phyloP scores from a whole-genome alignment of 805 yeast genomes.

The Metschnikowia lachancei region DNA sequence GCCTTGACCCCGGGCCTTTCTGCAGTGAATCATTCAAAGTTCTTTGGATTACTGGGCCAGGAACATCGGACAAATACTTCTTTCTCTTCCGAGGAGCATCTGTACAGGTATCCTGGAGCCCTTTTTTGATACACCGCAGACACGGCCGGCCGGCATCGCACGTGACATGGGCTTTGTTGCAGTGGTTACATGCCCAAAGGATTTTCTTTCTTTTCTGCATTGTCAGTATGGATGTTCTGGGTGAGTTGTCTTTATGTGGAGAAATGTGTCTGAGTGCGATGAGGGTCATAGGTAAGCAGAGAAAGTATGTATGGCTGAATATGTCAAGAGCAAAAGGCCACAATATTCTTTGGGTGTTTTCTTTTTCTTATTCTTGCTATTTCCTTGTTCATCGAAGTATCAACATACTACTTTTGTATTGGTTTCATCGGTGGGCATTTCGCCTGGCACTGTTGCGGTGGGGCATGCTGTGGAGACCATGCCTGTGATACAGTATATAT shows the following conservation, averaged over 20 bases:
- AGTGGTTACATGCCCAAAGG: slow-evolving; percentile 83
- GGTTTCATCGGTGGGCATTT: slow-evolving; percentile 8
- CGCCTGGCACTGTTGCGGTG: slow-evolving; percentile 3
- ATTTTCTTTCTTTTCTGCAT: slow-evolving; percentile 54
- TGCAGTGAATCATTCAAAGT: not conserved
- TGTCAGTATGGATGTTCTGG: not conserved
- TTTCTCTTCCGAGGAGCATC: slow-evolving; percentile 89
- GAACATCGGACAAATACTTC: slow-evolving; percentile 71
- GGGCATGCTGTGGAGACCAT: not conserved
- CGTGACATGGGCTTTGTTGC: slow-evolving; percentile 88
- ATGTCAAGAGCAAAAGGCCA: too few relatives aligned
- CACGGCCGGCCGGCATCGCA: slow-evolving; percentile 88
- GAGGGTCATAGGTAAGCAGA: too few relatives aligned
- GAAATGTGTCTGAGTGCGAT: too few relatives aligned
- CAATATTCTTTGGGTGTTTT: not conserved
- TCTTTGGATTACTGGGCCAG: slow-evolving; percentile 23
- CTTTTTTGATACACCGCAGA: slow-evolving; percentile 68
- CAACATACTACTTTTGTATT: slow-evolving; percentile 8
- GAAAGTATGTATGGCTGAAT: too few relatives aligned
- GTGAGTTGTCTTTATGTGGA: not conserved
- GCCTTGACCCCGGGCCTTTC: not conserved
- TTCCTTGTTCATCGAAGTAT: not conserved
- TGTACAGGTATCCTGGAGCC: slow-evolving; percentile 65
- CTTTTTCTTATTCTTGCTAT: not conserved
- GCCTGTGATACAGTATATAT: too few relatives aligned